Evolutionary conservation across 2,329 filamentous ascomycete genomes (phyloP).

Genomic region (Fusarium vanettenii): DNA sequence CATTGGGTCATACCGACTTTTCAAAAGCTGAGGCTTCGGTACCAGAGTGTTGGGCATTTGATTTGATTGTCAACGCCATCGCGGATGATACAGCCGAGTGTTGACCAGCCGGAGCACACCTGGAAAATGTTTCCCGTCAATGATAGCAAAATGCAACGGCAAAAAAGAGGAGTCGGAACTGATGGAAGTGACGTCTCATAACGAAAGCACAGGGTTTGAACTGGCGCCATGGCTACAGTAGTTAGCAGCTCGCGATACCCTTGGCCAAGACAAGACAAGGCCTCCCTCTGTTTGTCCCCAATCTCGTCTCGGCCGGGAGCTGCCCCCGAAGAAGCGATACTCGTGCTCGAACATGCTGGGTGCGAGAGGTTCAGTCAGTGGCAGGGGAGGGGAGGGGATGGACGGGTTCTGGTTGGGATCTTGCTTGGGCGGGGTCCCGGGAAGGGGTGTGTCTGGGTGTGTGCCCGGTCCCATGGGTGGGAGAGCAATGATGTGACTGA

Average conservation of each 20-base stretch:
- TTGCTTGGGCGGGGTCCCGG: constrained; percentile 16
- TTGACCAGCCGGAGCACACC: not conserved
- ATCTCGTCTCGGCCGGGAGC: constrained; percentile 4
- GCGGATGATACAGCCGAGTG: constrained; percentile 18
- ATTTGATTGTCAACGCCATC: constrained; percentile 10
- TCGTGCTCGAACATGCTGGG: not conserved
- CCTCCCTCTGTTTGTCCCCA: not conserved
- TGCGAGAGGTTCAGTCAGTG: constrained; percentile 2
- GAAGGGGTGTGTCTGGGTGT: not conserved
- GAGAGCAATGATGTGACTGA: constrained; percentile 32
- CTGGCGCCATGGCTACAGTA: not conserved
- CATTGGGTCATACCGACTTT: not conserved
- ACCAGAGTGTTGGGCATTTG: not conserved
- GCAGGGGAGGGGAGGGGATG: constrained; percentile 23
- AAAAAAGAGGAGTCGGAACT: not conserved
- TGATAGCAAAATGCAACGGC: constrained; percentile 4
- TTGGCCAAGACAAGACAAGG: not conserved
- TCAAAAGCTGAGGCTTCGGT: not conserved
- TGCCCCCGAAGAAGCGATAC: not conserved
- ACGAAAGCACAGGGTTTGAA: constrained; percentile 6
- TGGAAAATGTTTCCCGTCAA: constrained; percentile 12
- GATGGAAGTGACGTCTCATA: constrained; percentile 29
- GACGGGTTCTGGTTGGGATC: constrained; percentile 20
- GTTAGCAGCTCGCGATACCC: constrained; percentile 2
- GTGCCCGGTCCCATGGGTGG: not conserved